Percentiles rank a stretch among this genome's conserved stretches.
Conservation (phyloP, 2,329 filamentous ascomycete species). For the Ascochyta fabae region DNA sequence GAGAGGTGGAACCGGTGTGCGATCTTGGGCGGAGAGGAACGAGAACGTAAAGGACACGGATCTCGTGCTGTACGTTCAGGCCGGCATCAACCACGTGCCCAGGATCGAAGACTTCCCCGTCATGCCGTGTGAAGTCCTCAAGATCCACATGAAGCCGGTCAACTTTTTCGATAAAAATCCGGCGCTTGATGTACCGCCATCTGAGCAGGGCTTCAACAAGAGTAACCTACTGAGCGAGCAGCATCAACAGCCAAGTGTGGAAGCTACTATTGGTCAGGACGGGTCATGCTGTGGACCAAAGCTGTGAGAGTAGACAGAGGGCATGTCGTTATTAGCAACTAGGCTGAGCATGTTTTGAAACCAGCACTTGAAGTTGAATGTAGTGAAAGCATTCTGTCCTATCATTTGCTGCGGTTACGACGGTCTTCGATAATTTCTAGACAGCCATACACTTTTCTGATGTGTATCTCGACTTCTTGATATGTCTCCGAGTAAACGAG, state of each 20-base stretch:
- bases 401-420: no score
- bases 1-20: conserved; percentile 56
- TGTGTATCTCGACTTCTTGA: no score
- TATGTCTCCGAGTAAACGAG: no score
- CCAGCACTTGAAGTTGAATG: no score
- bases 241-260: conserved; percentile 46
- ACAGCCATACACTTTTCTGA: no score
- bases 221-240: conserved; percentile 45
- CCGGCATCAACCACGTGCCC: conserved; percentile 64
- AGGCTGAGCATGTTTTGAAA: no score
- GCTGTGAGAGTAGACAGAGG: conserved; percentile 8
- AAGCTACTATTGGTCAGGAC: conserved; percentile 44
- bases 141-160: conserved; percentile 63
- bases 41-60: conserved; percentile 63
- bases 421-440: no score
- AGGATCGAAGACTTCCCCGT: conserved; percentile 65
- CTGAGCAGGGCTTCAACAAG: conserved; percentile 57
- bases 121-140: conserved; percentile 65
- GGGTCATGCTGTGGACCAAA: conserved; percentile 51
- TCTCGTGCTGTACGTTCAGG: conserved; percentile 64
- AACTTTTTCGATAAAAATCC: conserved; percentile 67
- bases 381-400: no score
- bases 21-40: conserved; percentile 58
- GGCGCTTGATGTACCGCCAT: conserved; percentile 64
- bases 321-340: no score